A percentile compares a stretch with the other conserved stretches of the same genome.
These are phyloP conservation scores for Nidula niveotomentosa DNA, from an alignment of 1,284 basidiomycete species.

Conservation along the genomic window DNA sequence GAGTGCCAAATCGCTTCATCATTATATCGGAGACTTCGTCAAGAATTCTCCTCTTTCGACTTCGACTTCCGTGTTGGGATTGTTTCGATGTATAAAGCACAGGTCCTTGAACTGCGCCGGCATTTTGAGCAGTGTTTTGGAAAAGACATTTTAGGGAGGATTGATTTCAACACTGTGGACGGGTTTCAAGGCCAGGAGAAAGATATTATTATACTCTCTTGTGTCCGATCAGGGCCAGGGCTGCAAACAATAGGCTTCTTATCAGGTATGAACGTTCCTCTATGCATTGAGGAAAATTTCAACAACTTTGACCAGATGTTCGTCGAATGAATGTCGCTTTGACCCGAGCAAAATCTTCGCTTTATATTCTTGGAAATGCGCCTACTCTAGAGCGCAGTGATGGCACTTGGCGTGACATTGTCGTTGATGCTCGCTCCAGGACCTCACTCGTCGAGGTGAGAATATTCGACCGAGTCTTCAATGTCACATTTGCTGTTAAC, in stretches of 20 bases:
- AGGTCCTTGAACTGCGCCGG: slow-evolving; percentile 77
- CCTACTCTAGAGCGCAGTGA: slow-evolving; percentile 87
- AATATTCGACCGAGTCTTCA: slow-evolving; percentile 13
- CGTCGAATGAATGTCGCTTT: slow-evolving; percentile 98
- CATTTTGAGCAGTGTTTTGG: slow-evolving; percentile 79
- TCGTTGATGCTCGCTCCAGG: slow-evolving; percentile 71
- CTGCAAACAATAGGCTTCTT: slow-evolving; percentile 87
- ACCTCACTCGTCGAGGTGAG: slow-evolving; percentile 52
- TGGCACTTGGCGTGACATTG: slow-evolving; percentile 75
- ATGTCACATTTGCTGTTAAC: background rate
- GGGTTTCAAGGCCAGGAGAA: slow-evolving; percentile 99
- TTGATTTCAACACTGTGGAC: slow-evolving; percentile 98
- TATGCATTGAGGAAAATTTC: background rate
- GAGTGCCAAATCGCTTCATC: slow-evolving; percentile 83
- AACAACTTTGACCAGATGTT: slow-evolving; percentile 47
- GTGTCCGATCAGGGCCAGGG: slow-evolving; percentile 88
- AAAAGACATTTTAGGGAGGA: slow-evolving; percentile 62
- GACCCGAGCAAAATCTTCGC: slow-evolving; percentile 91
- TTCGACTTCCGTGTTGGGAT: slow-evolving; percentile 85
- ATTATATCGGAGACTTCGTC: slow-evolving; percentile 75
- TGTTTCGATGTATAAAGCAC: slow-evolving; percentile 95
- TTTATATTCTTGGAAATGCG: slow-evolving; percentile 93
- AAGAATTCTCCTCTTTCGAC: slow-evolving; percentile 64
- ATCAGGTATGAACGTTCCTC: slow-evolving; percentile 49
- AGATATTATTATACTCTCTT: slow-evolving; percentile 94